Evolutionary conservation across 768 basidiomycete species (phyloP).

Genomic region (Mycena capillaripes): DNA sequence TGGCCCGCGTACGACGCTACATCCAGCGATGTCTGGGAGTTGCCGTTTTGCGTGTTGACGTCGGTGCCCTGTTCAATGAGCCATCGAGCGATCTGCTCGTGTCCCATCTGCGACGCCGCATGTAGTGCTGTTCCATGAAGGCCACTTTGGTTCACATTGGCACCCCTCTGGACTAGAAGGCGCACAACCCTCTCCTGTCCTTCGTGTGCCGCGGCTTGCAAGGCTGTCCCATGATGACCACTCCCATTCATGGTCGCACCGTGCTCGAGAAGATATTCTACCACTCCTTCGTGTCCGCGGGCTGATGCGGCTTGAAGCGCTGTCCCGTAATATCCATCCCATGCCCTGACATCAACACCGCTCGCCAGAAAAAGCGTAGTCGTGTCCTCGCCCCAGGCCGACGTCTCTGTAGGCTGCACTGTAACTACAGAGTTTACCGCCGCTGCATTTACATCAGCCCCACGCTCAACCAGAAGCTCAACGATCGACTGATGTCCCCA

Average conservation of each 20-base stretch:
- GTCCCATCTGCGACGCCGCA: neutral
- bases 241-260: neutral
- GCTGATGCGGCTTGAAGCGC: no score
- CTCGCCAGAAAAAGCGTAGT: no score
- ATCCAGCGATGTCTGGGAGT: neutral
- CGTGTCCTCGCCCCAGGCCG: no score
- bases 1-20: neutral
- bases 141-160: neutral
- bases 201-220: neutral
- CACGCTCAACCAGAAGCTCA: no score
- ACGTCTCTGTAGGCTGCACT: no score
- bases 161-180: neutral
- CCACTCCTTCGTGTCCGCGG: no score
- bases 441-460: no score
- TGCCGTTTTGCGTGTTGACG: neutral
- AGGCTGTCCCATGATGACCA: neutral
- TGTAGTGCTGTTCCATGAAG: neutral
- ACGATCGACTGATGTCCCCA: no score
- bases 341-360: no score
- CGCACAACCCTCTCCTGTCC: neutral
- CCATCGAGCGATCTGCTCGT: neutral
- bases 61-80: slow-evolving; percentile 1
- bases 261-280: neutral
- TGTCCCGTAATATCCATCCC: no score
- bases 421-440: no score